Percentiles rank a stretch among this genome's conserved stretches.
Conservation (phyloP, 805 yeast genomes). For the Nakazawaea pomicola region DNA sequence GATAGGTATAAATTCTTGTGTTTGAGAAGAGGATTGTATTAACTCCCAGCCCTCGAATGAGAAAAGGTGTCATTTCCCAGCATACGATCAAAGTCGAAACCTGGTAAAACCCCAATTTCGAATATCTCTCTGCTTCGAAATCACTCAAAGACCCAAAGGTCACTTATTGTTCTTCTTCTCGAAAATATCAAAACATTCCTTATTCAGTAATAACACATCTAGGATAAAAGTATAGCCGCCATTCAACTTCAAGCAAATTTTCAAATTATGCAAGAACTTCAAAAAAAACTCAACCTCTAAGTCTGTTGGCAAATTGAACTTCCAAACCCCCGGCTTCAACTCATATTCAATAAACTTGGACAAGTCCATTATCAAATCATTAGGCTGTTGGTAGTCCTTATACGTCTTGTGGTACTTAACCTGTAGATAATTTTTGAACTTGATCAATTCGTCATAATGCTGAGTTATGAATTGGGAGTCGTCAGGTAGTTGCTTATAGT, state of each 20-base stretch:
- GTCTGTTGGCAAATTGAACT: conserved; percentile 6
- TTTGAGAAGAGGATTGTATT: too few species aligned
- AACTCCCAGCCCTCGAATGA: too few species aligned
- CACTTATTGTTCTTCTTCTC: conserved; percentile 24
- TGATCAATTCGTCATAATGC: conserved; percentile 36
- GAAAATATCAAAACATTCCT: conserved; percentile 39
- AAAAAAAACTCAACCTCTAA: conserved; percentile 17
- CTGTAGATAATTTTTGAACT: conserved; percentile 27
- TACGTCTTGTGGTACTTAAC: conserved; percentile 24
- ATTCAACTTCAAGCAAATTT: conserved; percentile 41
- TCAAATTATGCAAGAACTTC: conserved; percentile 35
- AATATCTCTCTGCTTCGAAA: too few species aligned
- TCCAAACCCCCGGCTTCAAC: conserved; percentile 8
- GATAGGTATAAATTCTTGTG: too few species aligned
- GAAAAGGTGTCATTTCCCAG: too few species aligned
- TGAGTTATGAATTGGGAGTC: conserved; percentile 48
- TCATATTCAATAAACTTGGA: conserved; percentile 30
- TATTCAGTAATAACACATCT: conserved; percentile 51
- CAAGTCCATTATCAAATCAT: conserved; percentile 32
- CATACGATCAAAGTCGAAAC: too few species aligned
- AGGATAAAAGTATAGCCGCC: conserved; percentile 56
- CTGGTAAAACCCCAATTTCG: too few species aligned
- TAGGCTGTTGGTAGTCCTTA: conserved; percentile 33
- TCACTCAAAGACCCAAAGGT: not conserved
- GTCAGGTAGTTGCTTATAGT: conserved; percentile 43